Evolutionary conservation across 2,329 filamentous ascomycete genomes (phyloP), one percentile per base, ranked within the genome.

Genomic region (Penicillium sp.): DNA sequence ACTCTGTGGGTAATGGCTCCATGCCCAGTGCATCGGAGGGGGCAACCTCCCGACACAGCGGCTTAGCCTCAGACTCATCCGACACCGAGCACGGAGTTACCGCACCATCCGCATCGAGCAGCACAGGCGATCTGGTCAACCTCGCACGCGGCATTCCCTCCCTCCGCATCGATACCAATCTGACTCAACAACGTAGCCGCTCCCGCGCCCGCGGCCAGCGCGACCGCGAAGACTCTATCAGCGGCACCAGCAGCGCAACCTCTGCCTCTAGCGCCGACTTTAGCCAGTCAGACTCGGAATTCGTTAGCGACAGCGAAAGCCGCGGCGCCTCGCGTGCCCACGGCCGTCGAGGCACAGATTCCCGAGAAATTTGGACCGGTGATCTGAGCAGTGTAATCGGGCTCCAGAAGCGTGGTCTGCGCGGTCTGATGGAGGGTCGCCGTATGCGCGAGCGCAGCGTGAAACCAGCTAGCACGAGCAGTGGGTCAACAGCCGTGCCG

Each of bases 391-490:
- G 88, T 40, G 91, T 97, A 2, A 95, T 98, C 57, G 93, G 93
- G 0, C 67, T 98, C 54, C 93, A 98, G 74, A 98, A 98, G 74
- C 79, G 93, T 44, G 93, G 93, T 0, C 69, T 98, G 28, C 78
- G 91, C 49, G 93, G 93, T 0, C 69, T 98, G 56, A 97, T 98
- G 93, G 93, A 97, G 68, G 91, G 91, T 3, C 76, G 91, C 36
- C 78, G 91, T 50, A 83, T 96, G 74, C 77, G 90, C 36, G 89
- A 95, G 67, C 76, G 88, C 54, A 78, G 77, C 10, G 69, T 55
- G 6, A 68, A 67, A 40, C 63, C 64, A 1, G 42, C 61, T 2
- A 64, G 60, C 34, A 42, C 43, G 9, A 46, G 57, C 6, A 58
- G 51, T 37, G 54, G 49, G 5, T 49, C 52, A 27, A 51, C 50